Base-by-base conservation (phyloP, 106 monocot genomes). In the Dioscorea alata region DNA sequence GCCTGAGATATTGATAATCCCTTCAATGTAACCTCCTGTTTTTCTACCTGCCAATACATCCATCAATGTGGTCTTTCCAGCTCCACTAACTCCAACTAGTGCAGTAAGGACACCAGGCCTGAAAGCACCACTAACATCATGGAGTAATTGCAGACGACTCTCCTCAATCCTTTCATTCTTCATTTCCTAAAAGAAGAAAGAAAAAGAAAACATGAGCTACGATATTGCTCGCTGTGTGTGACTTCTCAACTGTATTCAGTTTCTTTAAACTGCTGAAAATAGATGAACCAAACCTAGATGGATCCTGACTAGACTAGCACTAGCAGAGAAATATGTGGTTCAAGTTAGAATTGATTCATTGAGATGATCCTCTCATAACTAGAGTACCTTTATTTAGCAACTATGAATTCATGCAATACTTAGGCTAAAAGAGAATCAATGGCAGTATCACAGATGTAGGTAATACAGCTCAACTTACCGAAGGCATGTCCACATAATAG, bases 11-110 rank as follows among this genome's bases (percentile, higher is more conserved):
- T 54, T 86, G 65, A 97, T 86, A 23, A 69, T 83, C 49, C 92
- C 96, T 81, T 92, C 92, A 62, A 86, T 84, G 74, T 79, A 83
- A 22, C 92, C 96, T 61, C 84, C 81, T 1, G 92, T 97, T 78
- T 97, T 97, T 58, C 96, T 89, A 71, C 96, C 96, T 32, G 92
- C 82, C 50, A 97, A 67, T 21, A 97, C 96, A 73, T 97, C 96
- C 89, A 97, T 89, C 49, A 97, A 57, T 14, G 96, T 97, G 18
- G 89, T 97, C 77, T 97, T 97, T 59, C 96, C 96, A 31, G 96
- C 96, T 64, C 96, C 96, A 76, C 96, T 97, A n/a, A 92, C 96
- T 67, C 96, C 96, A 69, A 97, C 86, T 49, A 97, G 72, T 48
- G 96, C 96, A 48, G 96, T 91, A 28, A 95, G 67, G 18, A 91